Conservation (phyloP, 2,329 filamentous ascomycete genomes). For the Zelopaecilomyces penicillatus region DNA sequence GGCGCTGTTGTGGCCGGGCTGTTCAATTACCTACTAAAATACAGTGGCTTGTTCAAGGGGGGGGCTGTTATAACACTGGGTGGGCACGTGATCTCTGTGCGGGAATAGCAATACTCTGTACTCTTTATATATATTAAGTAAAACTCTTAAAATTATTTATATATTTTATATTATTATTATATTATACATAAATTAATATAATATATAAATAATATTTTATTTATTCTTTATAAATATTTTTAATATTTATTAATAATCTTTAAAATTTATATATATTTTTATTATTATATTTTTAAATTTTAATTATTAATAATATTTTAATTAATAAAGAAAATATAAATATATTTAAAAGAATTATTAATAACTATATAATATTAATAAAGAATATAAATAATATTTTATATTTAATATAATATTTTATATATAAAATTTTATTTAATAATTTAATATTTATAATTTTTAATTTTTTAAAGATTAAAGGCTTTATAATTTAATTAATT, state of each 20-base stretch:
- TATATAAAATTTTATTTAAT: background rate
- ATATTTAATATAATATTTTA: background rate
- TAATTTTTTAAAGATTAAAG: background rate
- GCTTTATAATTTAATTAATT: background rate
- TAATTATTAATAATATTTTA: background rate
- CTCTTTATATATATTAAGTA: background rate
- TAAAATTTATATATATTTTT: slow-evolving; percentile 2
- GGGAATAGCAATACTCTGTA: too few relatives aligned
- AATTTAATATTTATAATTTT: background rate
- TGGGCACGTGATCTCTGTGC: too few relatives aligned
- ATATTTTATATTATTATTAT: background rate
- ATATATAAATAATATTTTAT: too few relatives aligned
- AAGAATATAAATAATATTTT: slow-evolving; percentile 1
- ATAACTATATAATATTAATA: background rate
- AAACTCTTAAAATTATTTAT: background rate
- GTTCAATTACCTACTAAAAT: too few relatives aligned
- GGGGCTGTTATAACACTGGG: too few relatives aligned
- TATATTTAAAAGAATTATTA: too few relatives aligned
- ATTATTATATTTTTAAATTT: slow-evolving; percentile 1
- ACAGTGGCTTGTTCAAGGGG: too few relatives aligned
- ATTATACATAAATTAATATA: too few relatives aligned
- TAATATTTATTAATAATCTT: background rate
- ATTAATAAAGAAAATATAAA: too few relatives aligned
- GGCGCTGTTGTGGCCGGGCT: too few relatives aligned
- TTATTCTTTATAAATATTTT: background rate